These are phyloP conservation scores for Komagataella pseudopastoris DNA, from an alignment of 805 yeast species.

Conservation along the genomic window DNA sequence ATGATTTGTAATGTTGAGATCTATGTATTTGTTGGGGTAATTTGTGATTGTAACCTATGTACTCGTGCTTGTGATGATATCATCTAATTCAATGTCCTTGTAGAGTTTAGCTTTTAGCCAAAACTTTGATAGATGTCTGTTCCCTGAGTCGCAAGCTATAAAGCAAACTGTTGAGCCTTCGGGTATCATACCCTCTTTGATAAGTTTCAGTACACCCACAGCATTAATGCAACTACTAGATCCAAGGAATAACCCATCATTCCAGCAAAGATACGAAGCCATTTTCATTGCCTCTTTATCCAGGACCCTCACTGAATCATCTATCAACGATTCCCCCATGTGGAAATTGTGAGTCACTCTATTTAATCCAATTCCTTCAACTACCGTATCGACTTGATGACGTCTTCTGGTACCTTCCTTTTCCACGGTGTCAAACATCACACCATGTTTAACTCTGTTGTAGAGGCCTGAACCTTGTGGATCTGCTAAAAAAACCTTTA, in stretches of 20 bases:
- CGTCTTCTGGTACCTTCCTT: conserved; percentile 88
- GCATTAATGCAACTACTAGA: conserved; percentile 90
- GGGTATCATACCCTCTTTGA: conserved; percentile 23
- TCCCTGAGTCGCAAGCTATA: conserved; percentile 86
- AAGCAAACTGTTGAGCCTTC: conserved; percentile 65
- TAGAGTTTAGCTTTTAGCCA: conserved; percentile 60
- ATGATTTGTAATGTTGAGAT: conserved; percentile 24
- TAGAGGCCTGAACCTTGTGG: conserved; percentile 93
- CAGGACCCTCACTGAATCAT: conserved; percentile 65
- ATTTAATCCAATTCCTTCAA: conserved; percentile 90
- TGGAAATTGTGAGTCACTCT: conserved; percentile 73
- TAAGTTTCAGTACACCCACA: conserved; percentile 68
- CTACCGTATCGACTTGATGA: conserved; percentile 90
- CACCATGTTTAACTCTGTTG: conserved; percentile 78
- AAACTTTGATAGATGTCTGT: conserved; percentile 81
- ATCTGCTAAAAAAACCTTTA: conserved; percentile 66
- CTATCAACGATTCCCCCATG: conserved; percentile 56
- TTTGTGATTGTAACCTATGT: background rate
- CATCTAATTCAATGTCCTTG: conserved; percentile 17
- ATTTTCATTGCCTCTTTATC: conserved; percentile 75
- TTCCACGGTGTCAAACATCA: conserved; percentile 84
- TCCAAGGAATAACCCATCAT: conserved; percentile 88
- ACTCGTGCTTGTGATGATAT: background rate
- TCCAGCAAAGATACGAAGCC: conserved; percentile 72
- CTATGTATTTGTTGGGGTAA: background rate